These are phyloP conservation scores for Aspergillus fumigatiaffinis DNA, from an alignment of 2,329 filamentous ascomycete genomes.

Conservation along the genomic window DNA sequence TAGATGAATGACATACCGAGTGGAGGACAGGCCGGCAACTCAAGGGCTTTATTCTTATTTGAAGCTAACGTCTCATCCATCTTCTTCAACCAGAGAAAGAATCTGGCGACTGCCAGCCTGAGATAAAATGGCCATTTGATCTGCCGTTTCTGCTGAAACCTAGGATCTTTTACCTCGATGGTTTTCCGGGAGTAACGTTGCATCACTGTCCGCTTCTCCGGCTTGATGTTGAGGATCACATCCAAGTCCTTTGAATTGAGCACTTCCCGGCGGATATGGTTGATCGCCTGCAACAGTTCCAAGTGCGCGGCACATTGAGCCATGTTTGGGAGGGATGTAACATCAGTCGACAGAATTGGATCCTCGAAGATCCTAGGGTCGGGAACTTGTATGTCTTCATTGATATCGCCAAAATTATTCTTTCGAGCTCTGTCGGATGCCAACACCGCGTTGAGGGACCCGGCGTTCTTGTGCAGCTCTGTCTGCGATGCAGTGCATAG, in stretches of 20 bases:
- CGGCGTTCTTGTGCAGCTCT: not conserved
- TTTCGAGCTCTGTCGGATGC: too few relatives aligned
- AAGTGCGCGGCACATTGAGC: constrained; percentile 14
- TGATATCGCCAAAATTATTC: not conserved
- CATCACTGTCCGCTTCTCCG: not conserved
- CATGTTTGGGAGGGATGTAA: constrained; percentile 1
- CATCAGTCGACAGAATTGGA: not conserved
- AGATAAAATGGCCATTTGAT: constrained; percentile 12
- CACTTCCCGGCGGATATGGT: constrained; percentile 5
- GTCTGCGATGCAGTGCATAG: not conserved
- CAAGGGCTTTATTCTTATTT: not conserved
- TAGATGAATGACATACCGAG: constrained; percentile 45
- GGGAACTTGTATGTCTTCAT: not conserved
- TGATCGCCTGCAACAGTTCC: constrained; percentile 14
- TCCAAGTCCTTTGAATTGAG: constrained; percentile 8
- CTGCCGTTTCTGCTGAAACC: not conserved
- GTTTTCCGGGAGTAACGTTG: not conserved
- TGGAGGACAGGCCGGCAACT: constrained; percentile 46
- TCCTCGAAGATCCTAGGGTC: not conserved
- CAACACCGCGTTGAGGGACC: not conserved
- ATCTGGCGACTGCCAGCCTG: constrained; percentile 7
- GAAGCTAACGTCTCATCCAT: not conserved
- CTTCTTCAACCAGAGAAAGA: constrained; percentile 7
- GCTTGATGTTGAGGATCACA: constrained; percentile 1
- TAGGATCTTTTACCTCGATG: not conserved